Conservation (phyloP, 1,139 yeast genomes). For the Diutina mesorugosa region DNA sequence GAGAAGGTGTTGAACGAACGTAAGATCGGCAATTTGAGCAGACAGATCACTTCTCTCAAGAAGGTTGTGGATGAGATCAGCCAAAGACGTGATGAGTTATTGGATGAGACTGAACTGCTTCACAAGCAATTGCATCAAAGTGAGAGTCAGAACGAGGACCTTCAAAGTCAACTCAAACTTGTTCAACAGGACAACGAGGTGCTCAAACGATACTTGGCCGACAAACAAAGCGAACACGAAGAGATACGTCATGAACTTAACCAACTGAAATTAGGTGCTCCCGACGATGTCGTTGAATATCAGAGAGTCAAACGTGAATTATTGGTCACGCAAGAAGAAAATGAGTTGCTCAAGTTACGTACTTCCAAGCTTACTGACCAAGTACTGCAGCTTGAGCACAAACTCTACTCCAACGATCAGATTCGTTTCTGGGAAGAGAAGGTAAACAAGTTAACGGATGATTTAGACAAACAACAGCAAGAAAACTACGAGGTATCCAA, state of each 20-base stretch:
- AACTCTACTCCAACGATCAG: conserved; percentile 32
- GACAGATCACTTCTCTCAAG: conserved; percentile 39
- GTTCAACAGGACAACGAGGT: not conserved
- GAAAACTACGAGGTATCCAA: conserved; percentile 8
- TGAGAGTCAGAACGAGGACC: conserved; percentile 14
- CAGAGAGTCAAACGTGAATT: not conserved
- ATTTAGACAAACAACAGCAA: conserved; percentile 19
- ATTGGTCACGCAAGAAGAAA: conserved; percentile 28
- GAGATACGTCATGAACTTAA: conserved; percentile 1
- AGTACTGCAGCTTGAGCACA: conserved; percentile 24
- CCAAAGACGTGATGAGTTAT: conserved; percentile 13
- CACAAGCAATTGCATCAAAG: conserved; percentile 18
- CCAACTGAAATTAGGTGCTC: not conserved
- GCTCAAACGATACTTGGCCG: not conserved
- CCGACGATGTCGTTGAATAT: not conserved
- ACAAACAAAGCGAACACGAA: not conserved
- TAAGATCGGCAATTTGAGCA: conserved; percentile 32
- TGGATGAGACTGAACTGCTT: conserved; percentile 32
- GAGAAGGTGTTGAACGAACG: conserved; percentile 31
- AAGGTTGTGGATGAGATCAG: conserved; percentile 33
- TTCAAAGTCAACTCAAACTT: not conserved
- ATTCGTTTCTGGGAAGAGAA: conserved; percentile 33
- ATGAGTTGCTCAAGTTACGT: conserved; percentile 25
- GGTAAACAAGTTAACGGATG: conserved; percentile 19
- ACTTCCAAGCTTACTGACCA: conserved; percentile 23